These are phyloP conservation scores for Tremella mesenterica DNA, from an alignment of 768 basidiomycete species.

Conservation along the genomic window DNA sequence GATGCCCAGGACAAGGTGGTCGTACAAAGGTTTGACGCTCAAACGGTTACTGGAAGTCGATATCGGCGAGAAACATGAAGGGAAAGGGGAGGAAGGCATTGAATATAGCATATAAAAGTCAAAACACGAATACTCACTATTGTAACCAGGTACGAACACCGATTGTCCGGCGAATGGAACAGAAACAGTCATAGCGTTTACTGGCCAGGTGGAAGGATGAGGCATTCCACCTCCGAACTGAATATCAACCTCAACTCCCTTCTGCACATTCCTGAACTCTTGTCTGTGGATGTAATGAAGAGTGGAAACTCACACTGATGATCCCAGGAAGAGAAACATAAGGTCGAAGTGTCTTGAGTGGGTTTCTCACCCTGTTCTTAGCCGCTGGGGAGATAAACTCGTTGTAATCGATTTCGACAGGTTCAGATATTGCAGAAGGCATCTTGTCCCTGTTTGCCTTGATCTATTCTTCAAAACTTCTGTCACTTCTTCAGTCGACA, in stretches of 20 bases:
- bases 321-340: constrained; percentile 25
- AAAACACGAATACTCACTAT: constrained; percentile 21
- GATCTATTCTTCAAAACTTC: too few species aligned
- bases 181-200: constrained; percentile 35
- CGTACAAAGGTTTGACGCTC: too few species aligned
- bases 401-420: constrained; percentile 18
- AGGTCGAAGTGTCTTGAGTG: constrained; percentile 20
- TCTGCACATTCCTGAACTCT: too few species aligned
- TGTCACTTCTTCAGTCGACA: too few species aligned
- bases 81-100: too few species aligned
- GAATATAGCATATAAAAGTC: neutral
- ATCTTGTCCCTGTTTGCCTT: neutral
- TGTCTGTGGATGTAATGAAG: neutral
- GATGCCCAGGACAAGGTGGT: too few species aligned
- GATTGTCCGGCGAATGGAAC: constrained; percentile 29
- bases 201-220: constrained; percentile 34
- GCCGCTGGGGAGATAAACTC: constrained; percentile 18
- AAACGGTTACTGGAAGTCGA: too few species aligned
- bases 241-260: neutral
- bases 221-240: constrained; percentile 34
- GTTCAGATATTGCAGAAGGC: neutral
- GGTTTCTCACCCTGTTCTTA: constrained; percentile 12
- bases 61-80: too few species aligned
- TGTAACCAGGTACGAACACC: constrained; percentile 30
- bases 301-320: constrained; percentile 23